Evolutionary conservation across 2,329 filamentous ascomycete genomes (phyloP).

Genomic region (Monosporascus cannonballus): DNA sequence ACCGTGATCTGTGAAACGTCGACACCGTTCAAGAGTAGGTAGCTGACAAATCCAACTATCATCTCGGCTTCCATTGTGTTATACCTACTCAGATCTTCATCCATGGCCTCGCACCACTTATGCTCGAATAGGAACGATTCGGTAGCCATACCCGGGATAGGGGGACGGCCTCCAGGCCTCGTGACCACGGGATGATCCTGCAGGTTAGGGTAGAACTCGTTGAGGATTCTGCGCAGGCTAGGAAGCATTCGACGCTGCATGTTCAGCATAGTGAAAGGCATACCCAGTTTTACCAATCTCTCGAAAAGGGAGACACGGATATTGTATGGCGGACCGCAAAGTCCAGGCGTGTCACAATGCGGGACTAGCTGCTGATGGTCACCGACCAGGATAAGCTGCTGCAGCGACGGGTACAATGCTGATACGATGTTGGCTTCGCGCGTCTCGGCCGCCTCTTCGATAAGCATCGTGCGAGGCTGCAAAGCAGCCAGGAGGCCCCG

Average conservation of each 20-base stretch:
- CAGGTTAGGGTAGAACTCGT: slow-evolving; percentile 40
- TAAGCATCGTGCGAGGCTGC: slow-evolving; percentile 61
- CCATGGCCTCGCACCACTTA: slow-evolving; percentile 56
- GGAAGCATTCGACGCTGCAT: slow-evolving; percentile 59
- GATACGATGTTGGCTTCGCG: slow-evolving; percentile 55
- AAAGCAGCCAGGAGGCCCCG: slow-evolving; percentile 62
- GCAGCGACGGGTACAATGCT: slow-evolving; percentile 42
- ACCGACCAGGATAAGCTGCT: slow-evolving; percentile 57
- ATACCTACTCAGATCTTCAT: slow-evolving; percentile 58
- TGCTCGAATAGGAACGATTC: slow-evolving; percentile 44
- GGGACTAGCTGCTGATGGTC: slow-evolving; percentile 77
- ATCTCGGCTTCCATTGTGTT: slow-evolving; percentile 72
- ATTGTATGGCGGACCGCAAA: slow-evolving; percentile 55
- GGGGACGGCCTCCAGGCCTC: slow-evolving; percentile 25
- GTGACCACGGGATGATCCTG: slow-evolving; percentile 38
- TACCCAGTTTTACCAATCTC: slow-evolving; percentile 59
- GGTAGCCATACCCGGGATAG: slow-evolving; percentile 40
- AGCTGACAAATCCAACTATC: slow-evolving; percentile 64
- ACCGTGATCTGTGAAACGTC: slow-evolving; percentile 61
- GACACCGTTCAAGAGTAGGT: slow-evolving; percentile 65
- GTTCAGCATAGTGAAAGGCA: slow-evolving; percentile 59
- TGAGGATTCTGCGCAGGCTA: slow-evolving; percentile 36
- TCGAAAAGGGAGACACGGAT: slow-evolving; percentile 76
- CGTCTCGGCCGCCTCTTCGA: slow-evolving; percentile 78
- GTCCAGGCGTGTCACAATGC: slow-evolving; percentile 54